Percentiles rank a stretch among this genome's conserved stretches.
Evolutionary conservation across 2,329 filamentous ascomycete species (phyloP).

Genomic region (Alternaria incomplexa): DNA sequence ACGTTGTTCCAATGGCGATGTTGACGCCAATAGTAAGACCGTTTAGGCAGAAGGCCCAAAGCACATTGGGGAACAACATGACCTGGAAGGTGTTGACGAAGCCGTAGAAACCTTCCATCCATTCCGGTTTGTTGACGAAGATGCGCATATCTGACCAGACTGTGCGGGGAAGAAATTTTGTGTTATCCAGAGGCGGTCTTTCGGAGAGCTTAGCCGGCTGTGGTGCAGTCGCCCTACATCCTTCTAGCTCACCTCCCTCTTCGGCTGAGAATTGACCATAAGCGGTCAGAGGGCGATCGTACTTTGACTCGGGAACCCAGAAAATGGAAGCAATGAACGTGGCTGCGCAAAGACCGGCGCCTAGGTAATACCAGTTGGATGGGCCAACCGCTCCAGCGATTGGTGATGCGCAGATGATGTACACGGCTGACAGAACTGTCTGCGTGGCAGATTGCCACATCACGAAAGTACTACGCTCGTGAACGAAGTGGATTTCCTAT

Average conservation of each 20-base stretch:
- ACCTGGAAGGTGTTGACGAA: slow-evolving; percentile 40
- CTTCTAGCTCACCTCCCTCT: background rate
- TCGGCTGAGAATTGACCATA: slow-evolving; percentile 34
- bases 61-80: slow-evolving; percentile 27
- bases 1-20: slow-evolving; percentile 30
- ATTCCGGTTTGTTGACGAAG: slow-evolving; percentile 50
- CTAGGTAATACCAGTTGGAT: slow-evolving; percentile 54
- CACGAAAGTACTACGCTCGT: slow-evolving; percentile 51
- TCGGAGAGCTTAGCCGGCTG: slow-evolving; percentile 1
- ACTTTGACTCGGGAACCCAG: slow-evolving; percentile 54
- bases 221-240: background rate
- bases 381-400: slow-evolving; percentile 53
- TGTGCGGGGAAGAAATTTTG: slow-evolving; percentile 48
- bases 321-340: slow-evolving; percentile 48
- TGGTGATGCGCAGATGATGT: slow-evolving; percentile 50
- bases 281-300: slow-evolving; percentile 45
- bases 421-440: slow-evolving; percentile 48
- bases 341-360: slow-evolving; percentile 43
- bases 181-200: slow-evolving; percentile 44
- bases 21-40: slow-evolving; percentile 29
- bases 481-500: slow-evolving; percentile 50
- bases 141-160: slow-evolving; percentile 49
- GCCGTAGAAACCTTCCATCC: slow-evolving; percentile 40
- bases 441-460: slow-evolving; percentile 54
- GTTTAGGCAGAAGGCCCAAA: slow-evolving; percentile 30